These are phyloP conservation scores for Stenogyne calaminthoides DNA, from an alignment of 305 asterid species.

Conservation along the genomic window DNA sequence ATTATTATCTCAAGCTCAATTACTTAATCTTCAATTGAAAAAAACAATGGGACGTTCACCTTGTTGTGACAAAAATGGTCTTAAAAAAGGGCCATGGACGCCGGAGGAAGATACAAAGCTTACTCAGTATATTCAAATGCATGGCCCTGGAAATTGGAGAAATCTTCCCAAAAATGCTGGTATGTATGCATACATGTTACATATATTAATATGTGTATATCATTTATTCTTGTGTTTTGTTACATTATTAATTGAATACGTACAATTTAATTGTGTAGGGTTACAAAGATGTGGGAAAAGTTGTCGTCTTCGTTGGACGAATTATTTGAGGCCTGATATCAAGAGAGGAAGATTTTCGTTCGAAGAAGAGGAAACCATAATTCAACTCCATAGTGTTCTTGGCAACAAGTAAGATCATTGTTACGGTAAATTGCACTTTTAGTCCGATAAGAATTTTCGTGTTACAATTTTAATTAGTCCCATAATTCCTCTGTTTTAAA, in stretches of 20 bases:
- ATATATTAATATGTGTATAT: neutral
- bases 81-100: slow-evolving; percentile 93
- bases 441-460: too few species aligned
- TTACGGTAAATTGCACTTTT: neutral
- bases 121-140: slow-evolving; percentile 50
- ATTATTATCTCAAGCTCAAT: neutral
- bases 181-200: slow-evolving; percentile 10
- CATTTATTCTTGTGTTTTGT: neutral
- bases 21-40: too few species aligned
- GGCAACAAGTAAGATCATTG: slow-evolving; percentile 75
- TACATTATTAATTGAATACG: neutral
- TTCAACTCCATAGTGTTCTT: slow-evolving; percentile 81
- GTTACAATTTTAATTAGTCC: neutral
- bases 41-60: slow-evolving; percentile 95
- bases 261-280: slow-evolving; percentile 36
- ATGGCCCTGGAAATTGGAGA: slow-evolving; percentile 88
- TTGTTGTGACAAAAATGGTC: slow-evolving; percentile 72
- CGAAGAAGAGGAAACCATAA: slow-evolving; percentile 86
- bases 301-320: slow-evolving; percentile 90
- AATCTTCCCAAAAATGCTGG: slow-evolving; percentile 83
- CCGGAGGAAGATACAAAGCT: slow-evolving; percentile 75
- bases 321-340: slow-evolving; percentile 82
- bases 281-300: slow-evolving; percentile 87
- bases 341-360: slow-evolving; percentile 83
- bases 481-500: too few species aligned